Base-by-base conservation (phyloP, 2,329 filamentous ascomycete genomes). In the Trichoderma endophyticum region DNA sequence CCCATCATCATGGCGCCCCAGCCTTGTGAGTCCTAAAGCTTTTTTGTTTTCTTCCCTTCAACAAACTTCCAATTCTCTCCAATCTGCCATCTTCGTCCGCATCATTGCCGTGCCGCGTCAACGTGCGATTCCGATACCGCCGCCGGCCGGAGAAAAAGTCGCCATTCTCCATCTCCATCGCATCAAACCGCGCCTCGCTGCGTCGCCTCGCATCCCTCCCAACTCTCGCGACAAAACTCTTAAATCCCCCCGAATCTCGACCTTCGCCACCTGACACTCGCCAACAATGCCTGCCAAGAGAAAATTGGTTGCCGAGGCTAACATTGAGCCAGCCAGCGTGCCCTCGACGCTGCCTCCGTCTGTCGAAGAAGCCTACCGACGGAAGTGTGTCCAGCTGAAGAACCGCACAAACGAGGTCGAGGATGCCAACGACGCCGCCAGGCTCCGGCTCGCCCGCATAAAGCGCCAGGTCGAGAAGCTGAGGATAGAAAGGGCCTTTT, bases 321-420 rank as follows among this genome's bases (percentile, higher is more conserved):
- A 84, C 78, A 74, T 76, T 70, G 71, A 80, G 75, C 76, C 78
- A 81, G 83, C 84, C 73, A 84, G 84, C 73, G 84, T 88, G 70
- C 89, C 89, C 34, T 88, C 89, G 18, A 83, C 89, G 54, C 85
- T 92, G 4, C 94, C 95, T 24, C 95, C 96, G 18, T 97, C 94
- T 18, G 94, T 98, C 74, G 95, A 99, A 83, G 92, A 95, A 80
- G 95, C 95, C 65, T 99, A 98, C 83, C 94, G 96, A 78, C 90
- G 93, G 75, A 98, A 99, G 89, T 98, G 95, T 82, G 94, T 98
- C 80, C 93, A 97, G 77, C 89, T 99, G 26, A 97, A 97, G 84
- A 92, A 93, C 77, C 92, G 96, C 73, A 93, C 96, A 75, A 92
- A 91, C 80, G 95, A 98, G 81, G 93, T 98, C 77, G 95, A 98